Conservation (phyloP, 2,329 filamentous ascomycete genomes). For the Trichoderma hamatum region DNA sequence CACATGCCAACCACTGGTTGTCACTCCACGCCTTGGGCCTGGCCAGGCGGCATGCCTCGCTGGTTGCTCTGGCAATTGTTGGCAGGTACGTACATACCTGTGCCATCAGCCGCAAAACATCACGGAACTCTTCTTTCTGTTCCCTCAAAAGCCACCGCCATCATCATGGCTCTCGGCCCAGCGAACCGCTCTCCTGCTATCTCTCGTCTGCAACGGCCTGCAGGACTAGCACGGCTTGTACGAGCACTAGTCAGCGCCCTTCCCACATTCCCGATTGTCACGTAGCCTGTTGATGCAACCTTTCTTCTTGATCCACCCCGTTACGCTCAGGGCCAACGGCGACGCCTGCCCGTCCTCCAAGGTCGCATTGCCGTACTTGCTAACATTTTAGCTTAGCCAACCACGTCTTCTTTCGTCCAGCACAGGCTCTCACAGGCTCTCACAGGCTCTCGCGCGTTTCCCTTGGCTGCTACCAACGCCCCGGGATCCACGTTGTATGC, state of each 20-base stretch:
- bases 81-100: not conserved
- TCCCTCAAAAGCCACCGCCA: not conserved
- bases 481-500: constrained; percentile 26
- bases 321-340: constrained; percentile 1
- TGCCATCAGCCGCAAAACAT: not conserved
- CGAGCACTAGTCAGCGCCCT: constrained; percentile 24
- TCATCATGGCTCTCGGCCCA: not conserved
- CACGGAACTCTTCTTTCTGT: not conserved
- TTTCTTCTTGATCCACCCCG: constrained; percentile 19
- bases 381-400: constrained; percentile 1
- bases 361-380: not conserved
- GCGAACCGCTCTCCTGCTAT: not conserved
- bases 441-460: constrained; percentile 4
- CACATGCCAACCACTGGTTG: not conserved
- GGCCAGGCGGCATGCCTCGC: not conserved
- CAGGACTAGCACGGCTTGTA: not conserved
- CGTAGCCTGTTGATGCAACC: constrained; percentile 26
- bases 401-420: not conserved
- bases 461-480: constrained; percentile 27
- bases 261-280: constrained; percentile 27
- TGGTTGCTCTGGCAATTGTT: not conserved
- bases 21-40: not conserved
- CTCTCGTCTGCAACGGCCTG: not conserved
- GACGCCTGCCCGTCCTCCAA: constrained; percentile 8
- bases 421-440: constrained; percentile 1